Base-by-base conservation (phyloP, 345 rosid species). In the Alliaria petiolata region DNA sequence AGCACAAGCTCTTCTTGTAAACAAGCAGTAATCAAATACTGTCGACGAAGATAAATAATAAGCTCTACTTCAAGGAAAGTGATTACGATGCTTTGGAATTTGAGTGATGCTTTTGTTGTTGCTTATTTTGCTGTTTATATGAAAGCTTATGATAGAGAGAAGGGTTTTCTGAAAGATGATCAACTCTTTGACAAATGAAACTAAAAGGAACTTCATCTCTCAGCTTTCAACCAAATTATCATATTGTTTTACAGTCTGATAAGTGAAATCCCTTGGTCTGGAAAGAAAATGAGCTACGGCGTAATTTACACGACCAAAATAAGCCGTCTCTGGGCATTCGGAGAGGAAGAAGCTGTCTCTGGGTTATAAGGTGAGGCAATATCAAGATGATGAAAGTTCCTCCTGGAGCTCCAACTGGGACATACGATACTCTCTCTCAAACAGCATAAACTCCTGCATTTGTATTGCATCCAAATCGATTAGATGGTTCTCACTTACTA, bases 361-460 rank as follows among this genome's bases (percentile, higher is more conserved):
- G 40, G 1, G 38, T 52, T 43, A n/a, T 65, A 65, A 17, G 50
- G 52, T 58, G 61, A 50, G 15, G 30, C 62, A 62, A 75, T 68
- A 68, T 75, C 52, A 75, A 45, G 76, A 68, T 46, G 58, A 54
- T n/a, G 81, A 62, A 60, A 67, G 65, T 55, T 81, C 84, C 78
- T 90, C 96, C 47, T 82, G 65, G 15, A 81, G 83, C 81, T 91
- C 93, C 97, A 86, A 85, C 80, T 83, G 82, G 85, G 79, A 67
- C 68, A 91, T 69, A 49, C 85, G 49, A 72, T 86, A 87, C 76
- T 93, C 98, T 82, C 98, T 84, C 89, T 91, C 97, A 46, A 85
- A 87, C 58, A 86, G 49, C 71, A 93, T 79, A 80, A 89, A 89
- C 72, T 93, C 98, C 98, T 93, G 92, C 34, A 56, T 20, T 40